Evolutionary conservation across 768 basidiomycete species (phyloP), one percentile per base, ranked within the genome.

Genomic region (Steccherinum ochraceum): DNA sequence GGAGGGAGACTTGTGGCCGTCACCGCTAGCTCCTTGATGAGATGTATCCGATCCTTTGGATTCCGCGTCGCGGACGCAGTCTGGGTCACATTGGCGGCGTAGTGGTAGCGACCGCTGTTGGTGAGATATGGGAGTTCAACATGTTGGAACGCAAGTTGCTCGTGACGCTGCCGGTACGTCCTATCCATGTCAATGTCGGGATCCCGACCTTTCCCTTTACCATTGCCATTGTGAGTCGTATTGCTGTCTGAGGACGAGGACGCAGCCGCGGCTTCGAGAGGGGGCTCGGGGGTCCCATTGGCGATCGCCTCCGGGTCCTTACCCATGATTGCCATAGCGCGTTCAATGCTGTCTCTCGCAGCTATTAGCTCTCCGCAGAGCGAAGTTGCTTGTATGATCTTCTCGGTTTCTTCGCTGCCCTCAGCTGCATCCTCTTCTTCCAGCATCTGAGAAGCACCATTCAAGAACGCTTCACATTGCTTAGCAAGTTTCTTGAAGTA

Each of bases 1-100:
- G 73, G 69, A 46, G 79, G 80, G n/a, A 80, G 67, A 48, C 72
- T 72, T 7, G 79, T 80, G 3, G 77, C 73, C 64, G 74, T 78
- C 20, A 74, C 72, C 16, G 77, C 75, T n/a, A 80, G 67, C 62
- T 81, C 80, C 61, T 77, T 76, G 54, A 77, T 64, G n/a, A 80
- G 68, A 58, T 77, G 77, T 30, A 80, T 60, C 27, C 77, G 66
- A 56, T 73, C 66, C 59, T 72, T 74, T 19, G 75, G 74, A 47
- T 67, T 66, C 41, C 78, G 68, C 25, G 72, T 74, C 10, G 69
- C 60, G 30, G 56, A 64, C 35, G 69, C 66, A 0, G 72, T 75
- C 20, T 57, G 45, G 43, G 49, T 45, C 16, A 78, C 53, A 12
- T 67, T 51, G 5, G 27, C 18, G 4, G 66, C 53, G 56, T 71